Evolutionary conservation across 2,329 filamentous ascomycete genomes (phyloP).

Genomic region (Aureobasidium sp.): DNA sequence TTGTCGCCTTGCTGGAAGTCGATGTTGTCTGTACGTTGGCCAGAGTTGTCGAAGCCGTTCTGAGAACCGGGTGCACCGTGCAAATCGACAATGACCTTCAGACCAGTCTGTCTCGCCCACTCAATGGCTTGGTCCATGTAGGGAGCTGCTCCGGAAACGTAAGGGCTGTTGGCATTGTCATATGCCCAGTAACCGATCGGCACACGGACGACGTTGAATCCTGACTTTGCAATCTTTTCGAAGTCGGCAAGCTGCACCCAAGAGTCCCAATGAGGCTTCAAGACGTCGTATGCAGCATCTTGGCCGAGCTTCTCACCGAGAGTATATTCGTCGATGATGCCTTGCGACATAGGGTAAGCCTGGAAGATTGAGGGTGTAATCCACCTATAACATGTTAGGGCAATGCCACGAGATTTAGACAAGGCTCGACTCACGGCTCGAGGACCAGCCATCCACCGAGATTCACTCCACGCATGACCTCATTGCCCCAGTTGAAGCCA

Average conservation of each 20-base stretch:
- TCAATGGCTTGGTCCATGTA: conserved; percentile 52
- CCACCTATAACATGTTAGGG: conserved; percentile 32
- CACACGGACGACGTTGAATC: conserved; percentile 54
- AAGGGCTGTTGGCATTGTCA: conserved; percentile 43
- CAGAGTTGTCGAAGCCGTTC: conserved; percentile 58
- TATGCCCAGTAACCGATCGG: conserved; percentile 57
- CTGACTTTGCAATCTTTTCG: conserved; percentile 48
- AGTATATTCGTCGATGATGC: conserved; percentile 47
- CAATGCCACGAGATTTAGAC: neutral
- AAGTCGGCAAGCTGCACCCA: conserved; percentile 48
- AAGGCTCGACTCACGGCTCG: conserved; percentile 32
- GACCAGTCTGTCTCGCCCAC: conserved; percentile 46
- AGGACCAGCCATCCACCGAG: conserved; percentile 46
- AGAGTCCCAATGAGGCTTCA: conserved; percentile 46
- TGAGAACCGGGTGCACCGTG: conserved; percentile 51
- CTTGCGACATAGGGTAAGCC: conserved; percentile 21
- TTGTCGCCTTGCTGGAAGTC: conserved; percentile 44
- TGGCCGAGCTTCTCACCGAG: conserved; percentile 44
- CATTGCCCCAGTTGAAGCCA: conserved; percentile 42
- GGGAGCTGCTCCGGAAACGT: conserved; percentile 44
- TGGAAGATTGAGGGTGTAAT: conserved; percentile 54
- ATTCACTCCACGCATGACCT: conserved; percentile 46
- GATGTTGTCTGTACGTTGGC: conserved; percentile 39
- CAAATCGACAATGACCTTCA: conserved; percentile 55
- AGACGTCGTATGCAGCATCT: conserved; percentile 36